Percentiles rank a stretch among this genome's conserved stretches.
Conservation (phyloP, 805 yeast species). For the Scheffersomyces stipitis region DNA sequence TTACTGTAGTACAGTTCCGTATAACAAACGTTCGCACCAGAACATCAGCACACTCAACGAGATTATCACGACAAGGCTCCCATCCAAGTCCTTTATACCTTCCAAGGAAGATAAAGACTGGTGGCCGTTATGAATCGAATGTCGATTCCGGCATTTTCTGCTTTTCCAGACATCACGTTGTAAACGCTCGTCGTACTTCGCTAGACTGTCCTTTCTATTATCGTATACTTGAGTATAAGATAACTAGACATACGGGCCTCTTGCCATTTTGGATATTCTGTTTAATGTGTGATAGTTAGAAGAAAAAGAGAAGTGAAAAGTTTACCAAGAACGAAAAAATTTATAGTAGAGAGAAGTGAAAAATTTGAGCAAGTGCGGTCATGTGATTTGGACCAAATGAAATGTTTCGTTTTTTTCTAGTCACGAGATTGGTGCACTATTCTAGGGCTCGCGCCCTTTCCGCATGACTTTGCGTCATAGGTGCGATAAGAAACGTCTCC, state of each 20-base stretch:
- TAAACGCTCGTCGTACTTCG: background rate
- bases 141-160: too few relatives aligned
- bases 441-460: background rate
- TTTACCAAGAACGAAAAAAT: too few relatives aligned
- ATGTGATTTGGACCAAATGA: too few relatives aligned
- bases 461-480: background rate
- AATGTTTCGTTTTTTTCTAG: too few relatives aligned
- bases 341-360: constrained; percentile 2
- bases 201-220: background rate
- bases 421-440: background rate
- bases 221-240: background rate
- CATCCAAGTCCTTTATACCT: constrained; percentile 30
- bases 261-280: constrained; percentile 48
- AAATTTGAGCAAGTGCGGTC: constrained; percentile 1
- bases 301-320: constrained; percentile 9
- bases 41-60: constrained; percentile 4
- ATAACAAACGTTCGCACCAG: too few relatives aligned
- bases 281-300: constrained; percentile 12
- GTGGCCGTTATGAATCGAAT: constrained; percentile 20
- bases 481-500: background rate
- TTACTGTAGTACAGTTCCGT: too few relatives aligned
- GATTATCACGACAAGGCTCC: constrained; percentile 52
- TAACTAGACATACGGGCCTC: constrained; percentile 50
- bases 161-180: too few relatives aligned
- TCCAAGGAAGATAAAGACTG: constrained; percentile 14